phyloP scores from a whole-genome alignment of 106 monocot species.

The Amphibolis antarctica region DNA sequence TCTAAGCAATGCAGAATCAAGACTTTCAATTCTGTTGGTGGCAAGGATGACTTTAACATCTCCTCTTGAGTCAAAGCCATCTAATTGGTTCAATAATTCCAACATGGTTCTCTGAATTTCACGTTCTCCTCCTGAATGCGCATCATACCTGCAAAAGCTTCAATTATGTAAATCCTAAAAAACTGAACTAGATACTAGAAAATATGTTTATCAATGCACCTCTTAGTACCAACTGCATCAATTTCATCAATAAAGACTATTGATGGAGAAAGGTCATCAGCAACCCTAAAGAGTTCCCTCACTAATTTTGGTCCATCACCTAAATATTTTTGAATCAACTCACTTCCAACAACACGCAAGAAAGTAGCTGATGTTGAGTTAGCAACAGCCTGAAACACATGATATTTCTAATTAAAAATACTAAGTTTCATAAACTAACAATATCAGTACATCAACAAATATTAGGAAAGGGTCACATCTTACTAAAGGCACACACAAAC shows the following conservation, averaged over 20 bases:
- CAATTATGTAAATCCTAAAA: background rate
- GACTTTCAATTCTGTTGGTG: constrained; percentile 90
- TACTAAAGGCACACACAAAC: too few relatives aligned
- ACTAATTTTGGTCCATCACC: constrained; percentile 97
- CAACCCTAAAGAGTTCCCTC: constrained; percentile 89
- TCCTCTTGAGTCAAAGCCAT: constrained; percentile 93
- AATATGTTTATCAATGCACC: constrained; percentile 21
- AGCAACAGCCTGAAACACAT: constrained; percentile 61
- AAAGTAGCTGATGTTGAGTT: constrained; percentile 97
- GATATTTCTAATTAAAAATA: background rate
- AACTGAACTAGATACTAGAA: background rate
- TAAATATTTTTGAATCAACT: constrained; percentile 90
- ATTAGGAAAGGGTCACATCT: too few relatives aligned
- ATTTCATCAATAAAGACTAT: constrained; percentile 99
- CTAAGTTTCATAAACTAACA: too few relatives aligned
- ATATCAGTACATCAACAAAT: too few relatives aligned
- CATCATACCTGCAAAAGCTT: constrained; percentile 64
- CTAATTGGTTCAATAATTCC: constrained; percentile 83
- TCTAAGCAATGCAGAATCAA: constrained; percentile 84
- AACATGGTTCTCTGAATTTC: constrained; percentile 98
- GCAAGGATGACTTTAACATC: constrained; percentile 98
- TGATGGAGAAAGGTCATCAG: constrained; percentile 90
- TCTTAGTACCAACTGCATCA: constrained; percentile 92
- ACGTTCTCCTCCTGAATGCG: constrained; percentile 95
- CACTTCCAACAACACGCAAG: constrained; percentile 93